Base-by-base conservation (phyloP, 768 basidiomycete species). In the Russula sp. region DNA sequence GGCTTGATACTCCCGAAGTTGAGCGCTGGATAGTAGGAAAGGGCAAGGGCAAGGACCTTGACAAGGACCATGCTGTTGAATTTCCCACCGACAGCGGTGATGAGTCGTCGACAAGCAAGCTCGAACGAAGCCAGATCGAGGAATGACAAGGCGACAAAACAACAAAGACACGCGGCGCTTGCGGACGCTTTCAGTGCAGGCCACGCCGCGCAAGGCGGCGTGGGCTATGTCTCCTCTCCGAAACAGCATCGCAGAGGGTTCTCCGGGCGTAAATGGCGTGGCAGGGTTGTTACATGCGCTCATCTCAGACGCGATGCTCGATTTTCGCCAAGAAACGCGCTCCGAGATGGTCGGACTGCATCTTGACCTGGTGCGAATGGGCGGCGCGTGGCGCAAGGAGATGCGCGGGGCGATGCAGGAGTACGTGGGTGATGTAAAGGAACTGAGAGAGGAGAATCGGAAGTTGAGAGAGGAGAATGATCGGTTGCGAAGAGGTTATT, bases 271-370 rank as follows among this genome's bases (percentile, higher is more conserved):
- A 72, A 49, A 73, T 70, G 62, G 76, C 69, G 80, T 84, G 18
- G 84, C 88, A 55, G 85, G 87, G 46, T 77, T 90, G 30, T 73
- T 91, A 64, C 82, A 83, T 60, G 79, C 79, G 26, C 83, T 89
- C 59, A 81, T 91, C 57, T 80, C 81, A 51, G 89, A 90, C 60
- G 86, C 84, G 63, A 84, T 91, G 84, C 83, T 80, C 67, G 89
- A 91, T 67, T 87, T 83, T 70, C 86, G 85, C 72, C 78, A 80
- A 66, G 88, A 90, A 72, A 85, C 83, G 26, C 80, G 82, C 69
- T 78, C 82, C n/a, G 86, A 90, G 78, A 83, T 90, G 80, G 80
- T 82, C 72, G 88, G 87, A 2, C 75, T 91, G 61, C 90, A 92
- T 73, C 70, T 92, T 65, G 89, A 92, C 70, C 70, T 90, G 62